phyloP scores from a whole-genome alignment of 2,329 filamentous ascomycete genomes.

The Alternaria postmessia region DNA sequence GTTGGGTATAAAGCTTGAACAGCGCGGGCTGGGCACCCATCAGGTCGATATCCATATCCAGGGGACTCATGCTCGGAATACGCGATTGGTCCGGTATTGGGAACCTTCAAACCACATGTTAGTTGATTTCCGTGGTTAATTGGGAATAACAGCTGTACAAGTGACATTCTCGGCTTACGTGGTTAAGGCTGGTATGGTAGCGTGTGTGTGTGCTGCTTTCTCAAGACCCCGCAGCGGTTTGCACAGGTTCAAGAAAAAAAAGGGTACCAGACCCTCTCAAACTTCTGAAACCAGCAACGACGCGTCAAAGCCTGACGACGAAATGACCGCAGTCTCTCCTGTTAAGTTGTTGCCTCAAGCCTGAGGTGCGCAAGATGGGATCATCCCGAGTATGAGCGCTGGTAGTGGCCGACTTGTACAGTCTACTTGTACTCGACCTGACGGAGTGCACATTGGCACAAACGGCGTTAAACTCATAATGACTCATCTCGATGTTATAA shows the following conservation, averaged over 20 bases:
- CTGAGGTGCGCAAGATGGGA: background rate
- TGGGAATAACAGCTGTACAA: background rate
- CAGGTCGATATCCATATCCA: slow-evolving; percentile 49
- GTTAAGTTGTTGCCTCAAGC: background rate
- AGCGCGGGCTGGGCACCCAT: slow-evolving; percentile 55
- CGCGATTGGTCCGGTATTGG: background rate
- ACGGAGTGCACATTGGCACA: background rate
- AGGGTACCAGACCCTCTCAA: too few relatives aligned
- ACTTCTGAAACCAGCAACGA: background rate
- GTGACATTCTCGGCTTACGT: slow-evolving; percentile 2
- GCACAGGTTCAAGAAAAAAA: background rate
- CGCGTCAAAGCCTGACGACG: slow-evolving; percentile 1
- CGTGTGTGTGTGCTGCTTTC: background rate
- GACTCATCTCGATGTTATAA: background rate
- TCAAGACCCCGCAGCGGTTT: background rate
- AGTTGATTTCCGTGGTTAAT: background rate
- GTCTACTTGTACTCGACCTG: background rate
- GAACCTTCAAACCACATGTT: background rate
- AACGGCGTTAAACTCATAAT: background rate
- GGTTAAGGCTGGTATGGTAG: background rate
- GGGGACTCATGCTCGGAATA: slow-evolving; percentile 9
- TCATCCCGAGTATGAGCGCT: background rate
- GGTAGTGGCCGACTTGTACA: background rate
- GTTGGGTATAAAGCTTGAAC: slow-evolving; percentile 57
- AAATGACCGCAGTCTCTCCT: background rate